These are phyloP conservation scores for Arabis alpina DNA, from an alignment of 345 rosid species.

Conservation along the genomic window DNA sequence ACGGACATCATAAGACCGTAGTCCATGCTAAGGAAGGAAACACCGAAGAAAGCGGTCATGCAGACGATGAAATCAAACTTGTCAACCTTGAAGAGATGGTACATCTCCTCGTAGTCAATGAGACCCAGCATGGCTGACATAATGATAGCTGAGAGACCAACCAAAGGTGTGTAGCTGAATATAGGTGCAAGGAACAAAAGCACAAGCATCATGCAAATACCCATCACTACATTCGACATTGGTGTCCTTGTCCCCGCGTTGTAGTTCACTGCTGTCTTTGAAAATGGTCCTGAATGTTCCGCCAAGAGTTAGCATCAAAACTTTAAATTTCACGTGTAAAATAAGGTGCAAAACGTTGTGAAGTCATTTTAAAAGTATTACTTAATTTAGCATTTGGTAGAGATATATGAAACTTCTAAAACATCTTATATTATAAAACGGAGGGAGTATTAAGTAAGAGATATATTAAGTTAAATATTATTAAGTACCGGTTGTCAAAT, in stretches of 20 bases:
- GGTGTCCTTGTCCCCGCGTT: conserved; percentile 74
- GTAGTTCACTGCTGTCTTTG: conserved; percentile 90
- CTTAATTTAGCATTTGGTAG: no score
- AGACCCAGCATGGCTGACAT: conserved; percentile 93
- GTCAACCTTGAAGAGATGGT: conserved; percentile 73
- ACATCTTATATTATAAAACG: no score
- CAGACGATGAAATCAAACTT: conserved; percentile 81
- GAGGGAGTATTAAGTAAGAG: no score
- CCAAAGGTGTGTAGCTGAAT: conserved; percentile 87
- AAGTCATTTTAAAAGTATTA: no score
- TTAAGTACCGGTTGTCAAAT: conserved; percentile 75
- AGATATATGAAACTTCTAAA: no score
- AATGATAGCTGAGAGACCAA: conserved; percentile 86
- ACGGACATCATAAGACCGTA: conserved; percentile 81
- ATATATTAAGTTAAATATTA: no score
- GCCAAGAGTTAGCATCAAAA: not conserved
- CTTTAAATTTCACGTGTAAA: not conserved
- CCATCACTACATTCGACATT: conserved; percentile 84
- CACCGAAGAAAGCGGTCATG: conserved; percentile 79
- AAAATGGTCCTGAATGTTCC: conserved; percentile 76
- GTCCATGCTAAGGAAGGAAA: conserved; percentile 82
- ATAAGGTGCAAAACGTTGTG: not conserved
- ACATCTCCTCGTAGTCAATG: conserved; percentile 64
- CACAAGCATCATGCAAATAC: conserved; percentile 79
- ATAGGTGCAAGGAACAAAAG: conserved; percentile 79